Conservation (phyloP, 768 basidiomycete genomes). For the Tephrocybe sp. region DNA sequence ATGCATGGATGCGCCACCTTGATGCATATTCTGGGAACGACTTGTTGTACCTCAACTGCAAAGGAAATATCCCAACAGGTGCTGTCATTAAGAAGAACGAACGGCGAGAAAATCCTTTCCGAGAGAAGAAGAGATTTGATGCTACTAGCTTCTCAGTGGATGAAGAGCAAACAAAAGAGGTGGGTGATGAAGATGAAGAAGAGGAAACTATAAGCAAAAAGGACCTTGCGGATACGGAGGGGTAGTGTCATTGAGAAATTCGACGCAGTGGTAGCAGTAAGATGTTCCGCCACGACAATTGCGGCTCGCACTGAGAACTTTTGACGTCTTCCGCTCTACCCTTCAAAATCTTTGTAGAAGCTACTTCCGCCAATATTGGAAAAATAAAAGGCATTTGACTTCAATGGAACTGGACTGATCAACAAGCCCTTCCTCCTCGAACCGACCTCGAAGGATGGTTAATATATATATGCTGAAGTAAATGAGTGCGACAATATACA, state of each 20-base stretch:
- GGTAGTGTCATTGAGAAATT: no score
- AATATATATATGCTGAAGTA: no score
- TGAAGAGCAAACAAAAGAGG: constrained; percentile 26
- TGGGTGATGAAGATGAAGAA: constrained; percentile 34
- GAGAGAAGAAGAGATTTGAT: constrained; percentile 67
- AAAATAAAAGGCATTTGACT: constrained; percentile 4
- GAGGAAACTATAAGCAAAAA: constrained; percentile 36
- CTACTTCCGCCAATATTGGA: no score
- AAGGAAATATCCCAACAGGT: constrained; percentile 70
- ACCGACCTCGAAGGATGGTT: no score
- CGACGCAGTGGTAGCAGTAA: no score
- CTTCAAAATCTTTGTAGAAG: no score
- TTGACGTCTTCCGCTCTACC: no score
- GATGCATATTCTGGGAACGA: constrained; percentile 79
- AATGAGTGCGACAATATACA: no score
- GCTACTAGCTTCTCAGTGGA: constrained; percentile 47
- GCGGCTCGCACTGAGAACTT: no score
- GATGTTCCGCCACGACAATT: no score
- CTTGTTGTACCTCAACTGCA: constrained; percentile 71
- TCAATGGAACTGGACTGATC: no score
- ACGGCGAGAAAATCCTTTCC: constrained; percentile 59
- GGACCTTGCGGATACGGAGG: constrained; percentile 52
- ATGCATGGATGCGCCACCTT: constrained; percentile 77
- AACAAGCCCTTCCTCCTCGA: no score
- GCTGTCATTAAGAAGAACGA: constrained; percentile 65